Conservation (phyloP, 306 rosid species). For the Argentina anserina region DNA sequence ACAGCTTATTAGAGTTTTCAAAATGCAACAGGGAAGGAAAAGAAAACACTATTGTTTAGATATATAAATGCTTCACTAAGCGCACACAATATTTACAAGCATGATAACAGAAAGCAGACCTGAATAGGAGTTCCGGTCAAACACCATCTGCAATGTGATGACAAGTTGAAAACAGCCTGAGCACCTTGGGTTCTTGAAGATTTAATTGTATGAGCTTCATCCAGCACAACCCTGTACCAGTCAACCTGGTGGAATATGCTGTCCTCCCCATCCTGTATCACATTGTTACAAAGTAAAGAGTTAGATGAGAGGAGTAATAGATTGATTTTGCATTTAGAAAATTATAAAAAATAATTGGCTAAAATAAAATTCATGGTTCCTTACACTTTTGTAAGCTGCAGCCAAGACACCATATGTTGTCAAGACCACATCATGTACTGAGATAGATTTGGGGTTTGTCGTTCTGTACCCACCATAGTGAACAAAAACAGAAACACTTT, state of each 20-base stretch:
- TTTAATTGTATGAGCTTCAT: constrained; percentile 88
- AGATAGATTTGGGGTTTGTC: constrained; percentile 39
- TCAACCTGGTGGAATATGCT: constrained; percentile 70
- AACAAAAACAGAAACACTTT: constrained; percentile 59
- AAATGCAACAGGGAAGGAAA: background rate
- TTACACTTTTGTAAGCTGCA: constrained; percentile 56
- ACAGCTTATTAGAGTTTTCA: background rate
- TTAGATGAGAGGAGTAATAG: background rate
- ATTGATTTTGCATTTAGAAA: background rate
- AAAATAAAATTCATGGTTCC: constrained; percentile 14
- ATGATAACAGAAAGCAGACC: constrained; percentile 36
- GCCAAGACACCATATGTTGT: constrained; percentile 74
- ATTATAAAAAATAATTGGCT: constrained; percentile 4
- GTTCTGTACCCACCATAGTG: constrained; percentile 81
- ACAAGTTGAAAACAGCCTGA: constrained; percentile 55
- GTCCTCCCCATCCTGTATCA: constrained; percentile 47
- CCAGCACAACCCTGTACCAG: constrained; percentile 89
- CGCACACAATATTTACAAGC: background rate
- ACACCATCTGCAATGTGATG: constrained; percentile 90
- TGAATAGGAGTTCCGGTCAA: constrained; percentile 91
- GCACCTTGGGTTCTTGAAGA: constrained; percentile 55
- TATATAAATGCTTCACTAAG: background rate
- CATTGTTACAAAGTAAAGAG: background rate
- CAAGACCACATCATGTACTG: constrained; percentile 69
- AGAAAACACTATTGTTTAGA: background rate